phyloP scores from a whole-genome alignment of 352 stramenopile genomes.

The Globisporangium iwayamae region DNA sequence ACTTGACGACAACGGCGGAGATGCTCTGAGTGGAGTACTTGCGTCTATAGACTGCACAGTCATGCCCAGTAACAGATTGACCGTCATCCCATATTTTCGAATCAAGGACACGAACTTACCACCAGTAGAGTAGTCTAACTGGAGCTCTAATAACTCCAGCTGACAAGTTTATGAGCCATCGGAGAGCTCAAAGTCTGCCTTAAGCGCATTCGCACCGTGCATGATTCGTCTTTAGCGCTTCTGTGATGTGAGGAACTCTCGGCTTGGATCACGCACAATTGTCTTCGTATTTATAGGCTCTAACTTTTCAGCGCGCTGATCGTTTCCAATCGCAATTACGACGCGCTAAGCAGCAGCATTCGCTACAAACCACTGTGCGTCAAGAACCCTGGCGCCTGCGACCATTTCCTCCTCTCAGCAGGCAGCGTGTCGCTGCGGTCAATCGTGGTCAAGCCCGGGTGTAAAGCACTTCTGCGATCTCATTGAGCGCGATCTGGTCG shows the following conservation, averaged over 20 bases:
- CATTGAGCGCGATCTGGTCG: conserved; percentile 24
- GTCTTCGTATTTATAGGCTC: not conserved
- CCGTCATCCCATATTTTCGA: conserved; percentile 5
- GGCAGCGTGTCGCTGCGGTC: conserved; percentile 48
- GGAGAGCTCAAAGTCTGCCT: too few relatives aligned
- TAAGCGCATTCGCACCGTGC: too few relatives aligned
- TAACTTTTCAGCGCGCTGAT: not conserved
- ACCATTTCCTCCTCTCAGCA: not conserved
- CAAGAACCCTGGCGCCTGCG: not conserved
- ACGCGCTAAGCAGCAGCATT: too few relatives aligned
- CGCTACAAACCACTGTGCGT: not conserved
- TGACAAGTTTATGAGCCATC: not conserved
- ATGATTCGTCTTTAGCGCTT: too few relatives aligned
- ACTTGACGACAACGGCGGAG: not conserved
- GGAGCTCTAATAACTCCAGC: not conserved
- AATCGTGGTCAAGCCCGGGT: conserved; percentile 55
- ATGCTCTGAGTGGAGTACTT: not conserved
- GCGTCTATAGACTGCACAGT: not conserved
- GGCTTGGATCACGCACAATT: not conserved
- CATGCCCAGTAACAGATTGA: not conserved
- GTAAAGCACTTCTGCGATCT: conserved; percentile 72
- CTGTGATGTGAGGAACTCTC: too few relatives aligned
- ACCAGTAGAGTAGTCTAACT: not conserved
- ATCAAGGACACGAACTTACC: conserved; percentile 10
- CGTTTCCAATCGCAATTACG: not conserved